A percentile compares a stretch with the other conserved stretches of the same genome.
Conservation (phyloP, 1,139 yeast species). For the Candida dubliniensis region DNA sequence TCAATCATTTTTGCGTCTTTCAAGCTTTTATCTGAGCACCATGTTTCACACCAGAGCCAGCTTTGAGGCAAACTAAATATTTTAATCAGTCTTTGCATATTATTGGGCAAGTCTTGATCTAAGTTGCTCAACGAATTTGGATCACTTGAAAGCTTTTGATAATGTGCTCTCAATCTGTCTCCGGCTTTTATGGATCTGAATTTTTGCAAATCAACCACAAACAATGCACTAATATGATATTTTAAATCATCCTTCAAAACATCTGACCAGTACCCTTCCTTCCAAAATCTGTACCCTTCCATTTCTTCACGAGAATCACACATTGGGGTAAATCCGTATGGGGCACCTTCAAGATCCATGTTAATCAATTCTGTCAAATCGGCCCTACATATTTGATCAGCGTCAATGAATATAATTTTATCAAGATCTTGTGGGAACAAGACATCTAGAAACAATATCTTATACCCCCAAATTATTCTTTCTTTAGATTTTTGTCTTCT, state of each 20-base stretch:
- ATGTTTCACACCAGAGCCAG: slow-evolving; percentile 93
- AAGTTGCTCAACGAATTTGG: slow-evolving; percentile 75
- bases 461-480: slow-evolving; percentile 85
- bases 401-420: slow-evolving; percentile 80
- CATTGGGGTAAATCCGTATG: slow-evolving; percentile 88
- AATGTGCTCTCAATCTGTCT: slow-evolving; percentile 78
- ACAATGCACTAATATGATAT: slow-evolving; percentile 86
- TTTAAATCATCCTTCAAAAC: slow-evolving; percentile 56
- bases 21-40: slow-evolving; percentile 74
- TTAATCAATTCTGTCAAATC: slow-evolving; percentile 69
- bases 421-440: slow-evolving; percentile 77
- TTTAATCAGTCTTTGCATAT: slow-evolving; percentile 65
- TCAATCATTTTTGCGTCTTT: slow-evolving; percentile 73
- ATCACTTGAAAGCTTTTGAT: slow-evolving; percentile 79
- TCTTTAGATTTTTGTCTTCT: slow-evolving; percentile 74
- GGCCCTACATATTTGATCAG: slow-evolving; percentile 76
- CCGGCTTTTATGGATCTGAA: slow-evolving; percentile 74
- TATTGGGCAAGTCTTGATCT: slow-evolving; percentile 92
- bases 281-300: slow-evolving; percentile 92
- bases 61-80: slow-evolving; percentile 76
- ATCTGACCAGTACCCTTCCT: slow-evolving; percentile 84
- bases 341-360: slow-evolving; percentile 70
- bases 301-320: slow-evolving; percentile 77
- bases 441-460: slow-evolving; percentile 81
- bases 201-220: slow-evolving; percentile 69